A percentile compares a stretch with the other conserved stretches of the same genome.
phyloP scores from a whole-genome alignment of 1,284 basidiomycete genomes.

The Serendipita sp. region DNA sequence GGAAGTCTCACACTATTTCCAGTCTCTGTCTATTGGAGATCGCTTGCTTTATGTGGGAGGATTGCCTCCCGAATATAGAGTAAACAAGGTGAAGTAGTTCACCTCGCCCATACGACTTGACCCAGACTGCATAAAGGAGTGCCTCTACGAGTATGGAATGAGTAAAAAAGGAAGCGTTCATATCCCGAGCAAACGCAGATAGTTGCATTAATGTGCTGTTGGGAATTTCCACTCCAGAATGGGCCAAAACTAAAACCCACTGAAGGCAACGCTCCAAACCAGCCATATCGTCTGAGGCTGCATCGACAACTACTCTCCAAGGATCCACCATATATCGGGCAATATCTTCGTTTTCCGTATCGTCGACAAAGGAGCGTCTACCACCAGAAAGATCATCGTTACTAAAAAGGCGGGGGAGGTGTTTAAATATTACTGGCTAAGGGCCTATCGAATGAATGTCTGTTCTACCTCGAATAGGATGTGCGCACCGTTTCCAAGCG shows the following conservation, averaged over 20 bases:
- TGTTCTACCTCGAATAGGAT: not conserved
- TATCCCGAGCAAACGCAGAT: slow-evolving; percentile 27
- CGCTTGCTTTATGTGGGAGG: slow-evolving; percentile 24
- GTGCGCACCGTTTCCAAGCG: slow-evolving; percentile 26
- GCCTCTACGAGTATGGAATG: slow-evolving; percentile 35
- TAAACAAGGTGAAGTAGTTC: slow-evolving; percentile 38
- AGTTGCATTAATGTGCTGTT: slow-evolving; percentile 34
- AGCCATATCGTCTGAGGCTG: slow-evolving; percentile 29
- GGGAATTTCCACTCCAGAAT: slow-evolving; percentile 56
- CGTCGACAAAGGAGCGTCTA: not conserved
- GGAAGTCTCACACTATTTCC: slow-evolving; percentile 24
- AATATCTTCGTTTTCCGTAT: slow-evolving; percentile 2
- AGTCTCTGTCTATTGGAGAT: slow-evolving; percentile 22
- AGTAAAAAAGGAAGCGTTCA: slow-evolving; percentile 29
- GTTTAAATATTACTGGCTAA: slow-evolving; percentile 22
- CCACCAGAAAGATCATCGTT: slow-evolving; percentile 26
- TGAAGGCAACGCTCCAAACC: slow-evolving; percentile 37
- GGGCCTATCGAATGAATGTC: not conserved
- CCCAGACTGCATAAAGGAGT: slow-evolving; percentile 36
- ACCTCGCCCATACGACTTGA: slow-evolving; percentile 40
- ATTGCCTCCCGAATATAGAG: slow-evolving; percentile 32
- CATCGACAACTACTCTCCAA: slow-evolving; percentile 36
- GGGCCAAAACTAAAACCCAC: slow-evolving; percentile 52
- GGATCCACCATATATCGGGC: slow-evolving; percentile 29
- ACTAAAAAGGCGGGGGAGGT: slow-evolving; percentile 45